These are phyloP conservation scores for Borovskyia barvae DNA, from an alignment of 208 protist genomes.

Conservation along the genomic window DNA sequence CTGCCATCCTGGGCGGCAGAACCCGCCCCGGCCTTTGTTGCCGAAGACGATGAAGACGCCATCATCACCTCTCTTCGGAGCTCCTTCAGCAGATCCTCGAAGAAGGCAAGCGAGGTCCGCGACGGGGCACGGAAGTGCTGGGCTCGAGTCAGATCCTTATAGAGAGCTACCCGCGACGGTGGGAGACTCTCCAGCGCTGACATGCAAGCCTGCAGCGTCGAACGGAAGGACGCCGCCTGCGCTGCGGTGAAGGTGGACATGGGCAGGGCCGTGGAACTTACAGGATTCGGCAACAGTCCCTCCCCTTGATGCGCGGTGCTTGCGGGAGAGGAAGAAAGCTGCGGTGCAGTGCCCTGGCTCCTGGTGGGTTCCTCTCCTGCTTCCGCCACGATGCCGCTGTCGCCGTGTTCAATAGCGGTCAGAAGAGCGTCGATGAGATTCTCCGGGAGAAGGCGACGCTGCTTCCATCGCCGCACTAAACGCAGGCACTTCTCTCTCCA, in stretches of 20 bases:
- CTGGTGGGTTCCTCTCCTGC: not conserved
- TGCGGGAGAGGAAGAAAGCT: not conserved
- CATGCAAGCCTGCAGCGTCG: constrained; percentile 50
- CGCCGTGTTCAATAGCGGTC: constrained; percentile 23
- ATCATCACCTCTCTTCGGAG: constrained; percentile 30
- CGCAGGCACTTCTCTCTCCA: constrained; percentile 60
- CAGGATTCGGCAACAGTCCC: not conserved
- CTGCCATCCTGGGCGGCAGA: not conserved
- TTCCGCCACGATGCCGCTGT: not conserved
- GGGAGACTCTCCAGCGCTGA: constrained; percentile 65
- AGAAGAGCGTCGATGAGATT: constrained; percentile 26
- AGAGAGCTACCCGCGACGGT: constrained; percentile 34
- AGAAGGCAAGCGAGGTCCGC: constrained; percentile 34
- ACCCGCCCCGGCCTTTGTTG: not conserved
- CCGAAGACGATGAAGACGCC: not conserved
- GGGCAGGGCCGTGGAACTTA: not conserved
- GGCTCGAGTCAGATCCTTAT: constrained; percentile 46
- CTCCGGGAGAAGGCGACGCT: constrained; percentile 29
- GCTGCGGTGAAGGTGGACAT: constrained; percentile 15
- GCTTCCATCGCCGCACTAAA: constrained; percentile 55
- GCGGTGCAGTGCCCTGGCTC: not conserved
- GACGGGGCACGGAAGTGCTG: constrained; percentile 40
- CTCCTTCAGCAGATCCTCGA: constrained; percentile 46
- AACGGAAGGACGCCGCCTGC: constrained; percentile 45
- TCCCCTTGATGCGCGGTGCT: not conserved